Conservation (phyloP, 139 green algal genomes). For the Chlamydomonas sphaeroides region DNA sequence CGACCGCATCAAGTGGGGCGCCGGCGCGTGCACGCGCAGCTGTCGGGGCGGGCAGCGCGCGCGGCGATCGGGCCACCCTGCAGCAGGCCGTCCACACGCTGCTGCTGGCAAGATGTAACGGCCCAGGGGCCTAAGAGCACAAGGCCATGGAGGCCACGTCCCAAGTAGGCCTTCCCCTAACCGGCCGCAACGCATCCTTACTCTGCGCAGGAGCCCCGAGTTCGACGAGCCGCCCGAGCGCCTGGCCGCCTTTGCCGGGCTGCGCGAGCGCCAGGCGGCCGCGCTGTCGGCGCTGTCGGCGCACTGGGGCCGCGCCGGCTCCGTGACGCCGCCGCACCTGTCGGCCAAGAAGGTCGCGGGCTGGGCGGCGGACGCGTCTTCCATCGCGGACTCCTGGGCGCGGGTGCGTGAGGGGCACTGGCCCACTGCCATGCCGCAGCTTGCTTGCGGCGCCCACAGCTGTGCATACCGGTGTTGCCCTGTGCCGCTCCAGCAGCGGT, state of each 20-base stretch:
- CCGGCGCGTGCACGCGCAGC: too few relatives aligned
- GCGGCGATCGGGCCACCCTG: too few relatives aligned
- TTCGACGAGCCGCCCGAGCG: conserved; percentile 59
- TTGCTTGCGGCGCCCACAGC: too few relatives aligned
- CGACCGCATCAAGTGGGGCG: conserved; percentile 48
- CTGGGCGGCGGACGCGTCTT: conserved; percentile 40
- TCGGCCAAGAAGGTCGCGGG: conserved; percentile 20
- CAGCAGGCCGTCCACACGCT: too few relatives aligned
- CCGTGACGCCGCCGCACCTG: conserved; percentile 49
- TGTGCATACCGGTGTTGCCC: too few relatives aligned
- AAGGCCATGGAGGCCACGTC: too few relatives aligned
- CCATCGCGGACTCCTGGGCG: conserved; percentile 36
- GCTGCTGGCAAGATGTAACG: too few relatives aligned
- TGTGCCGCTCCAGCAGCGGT: too few relatives aligned
- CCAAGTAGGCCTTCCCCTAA: too few relatives aligned
- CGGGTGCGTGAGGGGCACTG: too few relatives aligned
- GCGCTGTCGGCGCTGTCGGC: conserved; percentile 17
- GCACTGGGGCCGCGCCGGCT: conserved; percentile 29
- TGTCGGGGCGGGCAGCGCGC: too few relatives aligned
- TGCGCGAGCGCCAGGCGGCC: conserved; percentile 51
- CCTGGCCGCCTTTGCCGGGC: conserved; percentile 45
- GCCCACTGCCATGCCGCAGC: not conserved
- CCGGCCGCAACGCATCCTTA: not conserved
- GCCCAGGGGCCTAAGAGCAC: too few relatives aligned
- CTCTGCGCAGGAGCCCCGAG: conserved; percentile 49